Base-by-base conservation (phyloP, 768 basidiomycete species). In the Amanita rubescens region DNA sequence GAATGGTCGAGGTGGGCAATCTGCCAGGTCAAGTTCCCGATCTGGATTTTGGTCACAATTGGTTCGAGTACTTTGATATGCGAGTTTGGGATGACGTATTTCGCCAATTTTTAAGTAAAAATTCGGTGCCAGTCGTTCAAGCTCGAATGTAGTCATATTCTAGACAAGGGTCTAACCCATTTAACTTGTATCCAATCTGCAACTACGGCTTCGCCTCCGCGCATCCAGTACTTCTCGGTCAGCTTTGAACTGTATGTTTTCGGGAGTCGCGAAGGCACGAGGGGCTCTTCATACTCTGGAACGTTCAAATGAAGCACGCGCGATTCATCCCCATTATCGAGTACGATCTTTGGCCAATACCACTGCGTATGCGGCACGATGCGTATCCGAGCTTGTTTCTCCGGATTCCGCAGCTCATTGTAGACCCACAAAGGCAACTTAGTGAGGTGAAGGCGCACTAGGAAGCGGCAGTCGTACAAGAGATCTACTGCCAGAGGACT, bases 381-480 rank as follows among this genome's bases (percentile, higher is more conserved):
- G 38, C 69, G 15, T 11, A 79, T 61, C 6, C 59, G 55, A 0
- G 59, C 64, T 9, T 54, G 33, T 5, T 57, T 55, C 12, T 48
- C 53, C 45, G 55, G 35, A 15, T 60, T 46, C 5, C 57, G 19
- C 35, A 80, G 50, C 32, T 59, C 59, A 17, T 55, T 50, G n/a
- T 59, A 54, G 3, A 85, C 33, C 7, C 63, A 43, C 1, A 51
- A 19, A 1, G 83, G 81, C 19, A 82, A 71, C 38, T 59, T 68
- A 32, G 59, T 58, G 12, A 79, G 59, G 53, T 77, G 55, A 58
- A 87, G 71, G 17, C 59, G 61, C 39, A 90, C 47, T 3, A 80
- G 59, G 64, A 86, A 90, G 5, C 88, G 81, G 58, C 73, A 72
- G 63, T 90, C 87, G 61, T 79, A 88, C 25, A 89, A 67, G 11